Evolutionary conservation across 441 rosid genomes (phyloP).

Genomic region (Corymbia citriodora): DNA sequence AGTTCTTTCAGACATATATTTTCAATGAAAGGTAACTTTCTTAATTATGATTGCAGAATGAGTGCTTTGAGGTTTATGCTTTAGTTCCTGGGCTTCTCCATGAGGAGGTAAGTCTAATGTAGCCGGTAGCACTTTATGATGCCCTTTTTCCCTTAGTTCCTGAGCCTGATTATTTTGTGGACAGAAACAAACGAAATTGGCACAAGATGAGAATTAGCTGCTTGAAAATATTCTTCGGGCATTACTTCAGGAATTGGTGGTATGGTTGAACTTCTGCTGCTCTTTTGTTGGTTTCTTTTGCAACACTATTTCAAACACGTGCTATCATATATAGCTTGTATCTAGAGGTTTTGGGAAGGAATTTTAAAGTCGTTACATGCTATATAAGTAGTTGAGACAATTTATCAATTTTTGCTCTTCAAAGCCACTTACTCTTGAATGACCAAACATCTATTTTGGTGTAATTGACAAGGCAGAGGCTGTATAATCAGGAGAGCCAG

Average conservation of each 20-base stretch:
- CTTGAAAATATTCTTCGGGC: conserved; percentile 88
- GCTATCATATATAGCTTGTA: background rate
- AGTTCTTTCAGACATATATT: background rate
- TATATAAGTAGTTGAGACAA: background rate
- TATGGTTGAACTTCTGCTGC: conserved; percentile 20
- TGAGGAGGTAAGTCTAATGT: conserved; percentile 36
- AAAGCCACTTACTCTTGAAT: background rate
- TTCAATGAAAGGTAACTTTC: background rate
- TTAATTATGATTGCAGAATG: conserved; percentile 24
- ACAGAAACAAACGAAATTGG: too few relatives aligned
- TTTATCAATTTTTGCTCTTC: background rate
- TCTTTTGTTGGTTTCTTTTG: background rate
- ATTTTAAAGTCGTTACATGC: background rate
- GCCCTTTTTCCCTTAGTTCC: too few relatives aligned
- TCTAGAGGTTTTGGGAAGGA: background rate
- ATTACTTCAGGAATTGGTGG: conserved; percentile 90
- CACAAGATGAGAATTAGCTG: conserved; percentile 69
- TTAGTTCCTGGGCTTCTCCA: conserved; percentile 69
- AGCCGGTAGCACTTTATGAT: too few relatives aligned
- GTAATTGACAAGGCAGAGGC: conserved; percentile 54
- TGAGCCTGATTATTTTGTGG: too few relatives aligned
- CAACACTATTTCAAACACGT: background rate
- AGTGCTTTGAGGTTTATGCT: conserved; percentile 65
- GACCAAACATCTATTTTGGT: background rate
- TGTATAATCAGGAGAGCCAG: conserved; percentile 68